Evolutionary conservation across 2,329 filamentous ascomycete species (phyloP).

Genomic region (Cladosporium austrohemisphaericum): DNA sequence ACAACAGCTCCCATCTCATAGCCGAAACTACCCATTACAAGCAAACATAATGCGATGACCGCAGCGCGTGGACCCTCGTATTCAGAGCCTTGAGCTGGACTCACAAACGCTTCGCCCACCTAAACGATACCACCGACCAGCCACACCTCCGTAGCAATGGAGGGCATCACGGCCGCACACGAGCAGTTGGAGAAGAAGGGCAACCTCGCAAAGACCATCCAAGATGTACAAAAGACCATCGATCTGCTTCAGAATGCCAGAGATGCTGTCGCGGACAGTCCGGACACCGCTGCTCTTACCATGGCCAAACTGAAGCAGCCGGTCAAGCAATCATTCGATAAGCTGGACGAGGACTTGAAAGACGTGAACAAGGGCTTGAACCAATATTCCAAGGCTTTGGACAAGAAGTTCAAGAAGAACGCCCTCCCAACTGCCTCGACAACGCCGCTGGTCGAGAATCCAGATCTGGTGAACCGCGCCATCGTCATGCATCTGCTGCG

Average conservation of each 20-base stretch:
- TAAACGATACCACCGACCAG: neutral
- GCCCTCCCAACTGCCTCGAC: constrained; percentile 72
- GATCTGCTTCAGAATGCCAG: constrained; percentile 70
- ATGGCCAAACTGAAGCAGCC: constrained; percentile 84
- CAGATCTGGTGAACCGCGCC: constrained; percentile 79
- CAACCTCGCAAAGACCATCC: constrained; percentile 66
- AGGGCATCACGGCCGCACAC: constrained; percentile 69
- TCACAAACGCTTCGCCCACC: neutral
- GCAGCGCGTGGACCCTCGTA: neutral
- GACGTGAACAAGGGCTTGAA: constrained; percentile 78
- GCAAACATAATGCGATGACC: neutral
- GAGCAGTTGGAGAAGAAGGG: constrained; percentile 66
- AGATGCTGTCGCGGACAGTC: constrained; percentile 67
- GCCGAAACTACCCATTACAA: too few relatives aligned
- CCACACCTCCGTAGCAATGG: constrained; percentile 44
- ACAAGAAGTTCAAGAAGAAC: constrained; percentile 69
- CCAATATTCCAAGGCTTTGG: constrained; percentile 78
- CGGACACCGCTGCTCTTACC: constrained; percentile 66
- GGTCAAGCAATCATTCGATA: constrained; percentile 74
- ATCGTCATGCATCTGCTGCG: constrained; percentile 95
- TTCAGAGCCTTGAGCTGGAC: constrained; percentile 8
- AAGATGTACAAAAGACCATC: constrained; percentile 80
- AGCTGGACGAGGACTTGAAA: constrained; percentile 75
- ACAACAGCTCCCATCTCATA: too few relatives aligned
- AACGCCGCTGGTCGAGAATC: constrained; percentile 72